Evolutionary conservation across 805 yeast species (phyloP).

Genomic region (Limtongozyma cylindracea): DNA sequence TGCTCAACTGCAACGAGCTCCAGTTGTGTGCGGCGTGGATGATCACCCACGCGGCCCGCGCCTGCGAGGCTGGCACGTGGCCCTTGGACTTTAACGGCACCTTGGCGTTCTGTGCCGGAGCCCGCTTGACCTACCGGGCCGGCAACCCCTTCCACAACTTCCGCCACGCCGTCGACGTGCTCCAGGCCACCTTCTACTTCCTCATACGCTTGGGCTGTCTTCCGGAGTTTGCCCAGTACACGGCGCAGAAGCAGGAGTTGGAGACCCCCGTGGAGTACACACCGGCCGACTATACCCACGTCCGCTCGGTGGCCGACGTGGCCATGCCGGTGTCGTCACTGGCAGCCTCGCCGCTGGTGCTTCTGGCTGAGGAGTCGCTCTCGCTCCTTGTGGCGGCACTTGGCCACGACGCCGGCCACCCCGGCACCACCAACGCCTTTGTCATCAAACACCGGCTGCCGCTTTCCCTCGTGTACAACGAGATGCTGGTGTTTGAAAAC

Average conservation of each 20-base stretch:
- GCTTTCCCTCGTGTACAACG: constrained; percentile 32
- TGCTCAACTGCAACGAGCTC: too few relatives aligned
- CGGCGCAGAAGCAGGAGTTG: constrained; percentile 6
- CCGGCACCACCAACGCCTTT: constrained; percentile 76
- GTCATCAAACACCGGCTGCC: constrained; percentile 34
- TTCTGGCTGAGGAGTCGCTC: constrained; percentile 22
- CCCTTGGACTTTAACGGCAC: too few relatives aligned
- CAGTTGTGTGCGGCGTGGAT: too few relatives aligned
- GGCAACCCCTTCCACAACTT: constrained; percentile 89
- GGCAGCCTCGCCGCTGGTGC: too few relatives aligned
- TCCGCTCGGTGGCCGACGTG: too few relatives aligned
- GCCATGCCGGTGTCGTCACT: too few relatives aligned
- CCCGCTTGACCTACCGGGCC: constrained; percentile 57
- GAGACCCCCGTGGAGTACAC: too few relatives aligned
- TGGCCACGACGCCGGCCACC: constrained; percentile 94
- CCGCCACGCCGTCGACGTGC: constrained; percentile 85
- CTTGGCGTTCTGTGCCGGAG: too few relatives aligned
- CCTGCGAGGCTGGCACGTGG: too few relatives aligned
- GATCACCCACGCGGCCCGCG: too few relatives aligned
- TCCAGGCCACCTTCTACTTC: constrained; percentile 68
- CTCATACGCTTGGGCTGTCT: constrained; percentile 16
- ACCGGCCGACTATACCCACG: too few relatives aligned
- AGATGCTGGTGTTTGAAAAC: constrained; percentile 54
- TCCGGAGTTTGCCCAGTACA: constrained; percentile 12
- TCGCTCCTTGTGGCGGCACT: constrained; percentile 56